Percentiles rank a stretch among this genome's conserved stretches.
phyloP scores from a whole-genome alignment of 1,139 yeast species.

The Candida sojae region DNA sequence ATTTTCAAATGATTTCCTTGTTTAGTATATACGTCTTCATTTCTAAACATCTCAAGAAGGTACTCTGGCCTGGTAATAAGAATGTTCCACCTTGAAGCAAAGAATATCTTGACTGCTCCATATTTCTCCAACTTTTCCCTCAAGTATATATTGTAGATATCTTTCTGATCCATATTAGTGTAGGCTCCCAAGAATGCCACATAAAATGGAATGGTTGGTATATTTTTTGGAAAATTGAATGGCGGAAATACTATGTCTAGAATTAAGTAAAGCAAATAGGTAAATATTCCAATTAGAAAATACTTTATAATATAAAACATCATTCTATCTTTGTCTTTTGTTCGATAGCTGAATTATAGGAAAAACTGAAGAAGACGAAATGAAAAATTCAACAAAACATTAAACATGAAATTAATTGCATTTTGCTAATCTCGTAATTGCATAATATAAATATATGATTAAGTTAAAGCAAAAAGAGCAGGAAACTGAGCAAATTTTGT shows the following conservation, averaged over 20 bases:
- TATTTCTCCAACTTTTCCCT: conserved; percentile 43
- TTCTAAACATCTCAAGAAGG: conserved; percentile 47
- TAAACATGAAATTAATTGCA: not conserved
- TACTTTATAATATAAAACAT: conserved; percentile 8
- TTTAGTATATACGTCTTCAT: conserved; percentile 54
- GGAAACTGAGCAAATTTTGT: not conserved
- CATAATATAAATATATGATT: not conserved
- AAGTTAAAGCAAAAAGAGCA: not conserved
- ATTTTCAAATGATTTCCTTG: conserved; percentile 64
- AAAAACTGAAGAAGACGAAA: not conserved
- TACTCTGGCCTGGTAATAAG: conserved; percentile 52
- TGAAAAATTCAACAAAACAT: not conserved
- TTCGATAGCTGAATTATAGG: not conserved
- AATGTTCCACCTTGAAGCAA: conserved; percentile 66
- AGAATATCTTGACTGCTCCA: conserved; percentile 63
- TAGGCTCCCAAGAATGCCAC: conserved; percentile 53
- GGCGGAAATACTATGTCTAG: conserved; percentile 30
- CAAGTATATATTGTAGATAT: conserved; percentile 44
- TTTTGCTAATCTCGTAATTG: not conserved
- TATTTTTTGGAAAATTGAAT: conserved; percentile 34
- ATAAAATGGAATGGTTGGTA: conserved; percentile 65
- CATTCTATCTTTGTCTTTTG: not conserved
- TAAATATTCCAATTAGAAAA: conserved; percentile 3
- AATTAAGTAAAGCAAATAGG: conserved; percentile 12
- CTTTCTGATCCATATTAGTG: conserved; percentile 49